phyloP scores from a whole-genome alignment of 768 basidiomycete species.

The Termitomyces sp. region DNA sequence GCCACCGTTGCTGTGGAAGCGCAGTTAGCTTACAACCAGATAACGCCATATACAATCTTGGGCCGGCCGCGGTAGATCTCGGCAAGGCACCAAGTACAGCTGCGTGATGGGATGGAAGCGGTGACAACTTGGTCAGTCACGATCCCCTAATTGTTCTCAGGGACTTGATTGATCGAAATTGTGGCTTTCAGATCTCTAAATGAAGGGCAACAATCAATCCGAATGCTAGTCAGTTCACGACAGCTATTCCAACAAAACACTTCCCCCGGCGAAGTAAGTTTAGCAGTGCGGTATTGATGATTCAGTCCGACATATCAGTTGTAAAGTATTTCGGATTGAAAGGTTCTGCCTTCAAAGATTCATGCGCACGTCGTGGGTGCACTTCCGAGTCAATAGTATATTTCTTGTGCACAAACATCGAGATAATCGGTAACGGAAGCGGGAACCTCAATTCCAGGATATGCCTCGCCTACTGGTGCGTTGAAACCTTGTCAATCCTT shows the following conservation, averaged over 20 bases:
- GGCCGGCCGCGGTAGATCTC: conserved; percentile 26
- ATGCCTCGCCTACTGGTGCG: conserved; percentile 30
- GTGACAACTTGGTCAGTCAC: conserved; percentile 26
- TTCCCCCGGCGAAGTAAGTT: conserved; percentile 22
- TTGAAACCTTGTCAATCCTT: background rate
- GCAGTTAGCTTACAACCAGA: conserved; percentile 22
- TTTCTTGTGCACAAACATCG: conserved; percentile 44
- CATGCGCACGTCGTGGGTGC: conserved; percentile 39
- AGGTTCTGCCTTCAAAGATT: conserved; percentile 34
- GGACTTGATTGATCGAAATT: background rate
- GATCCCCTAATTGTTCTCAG: background rate
- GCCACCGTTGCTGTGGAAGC: conserved; percentile 20
- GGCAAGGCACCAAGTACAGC: conserved; percentile 31
- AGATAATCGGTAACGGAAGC: conserved; percentile 33
- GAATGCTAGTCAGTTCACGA: conserved; percentile 16
- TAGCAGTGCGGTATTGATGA: background rate
- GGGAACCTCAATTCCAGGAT: conserved; percentile 44
- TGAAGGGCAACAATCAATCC: conserved; percentile 19
- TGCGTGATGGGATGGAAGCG: conserved; percentile 29
- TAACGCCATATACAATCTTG: conserved; percentile 22
- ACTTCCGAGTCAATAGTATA: conserved; percentile 44
- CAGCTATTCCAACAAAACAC: conserved; percentile 26
- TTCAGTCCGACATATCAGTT: background rate
- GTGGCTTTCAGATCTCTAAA: conserved; percentile 15
- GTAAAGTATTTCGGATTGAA: conserved; percentile 26